Evolutionary conservation across 2,329 filamentous ascomycete genomes (phyloP).

Genomic region (Chaetoscypha palmicola): DNA sequence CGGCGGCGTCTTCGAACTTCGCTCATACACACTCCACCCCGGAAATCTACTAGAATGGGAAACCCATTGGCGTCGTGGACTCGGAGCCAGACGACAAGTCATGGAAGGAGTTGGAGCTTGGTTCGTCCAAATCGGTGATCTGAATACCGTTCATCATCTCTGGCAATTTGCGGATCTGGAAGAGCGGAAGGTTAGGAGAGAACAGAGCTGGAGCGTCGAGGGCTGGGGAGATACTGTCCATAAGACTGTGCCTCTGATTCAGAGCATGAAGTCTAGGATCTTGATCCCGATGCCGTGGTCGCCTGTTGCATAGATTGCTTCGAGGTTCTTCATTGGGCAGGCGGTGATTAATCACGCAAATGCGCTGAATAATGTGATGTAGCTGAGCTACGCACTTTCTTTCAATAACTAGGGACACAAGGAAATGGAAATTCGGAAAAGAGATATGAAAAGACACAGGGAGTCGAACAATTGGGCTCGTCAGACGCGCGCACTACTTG

Average conservation of each 20-base stretch:
- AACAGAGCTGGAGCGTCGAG: constrained; percentile 91
- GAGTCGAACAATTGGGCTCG: too few relatives aligned
- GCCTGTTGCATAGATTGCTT: constrained; percentile 69
- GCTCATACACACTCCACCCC: constrained; percentile 92
- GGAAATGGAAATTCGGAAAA: too few relatives aligned
- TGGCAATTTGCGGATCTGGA: constrained; percentile 98
- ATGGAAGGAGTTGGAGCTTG: constrained; percentile 98
- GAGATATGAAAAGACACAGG: too few relatives aligned
- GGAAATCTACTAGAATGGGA: constrained; percentile 98
- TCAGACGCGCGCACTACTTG: too few relatives aligned
- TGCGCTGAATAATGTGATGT: too few relatives aligned
- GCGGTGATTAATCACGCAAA: too few relatives aligned
- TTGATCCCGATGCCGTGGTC: constrained; percentile 96
- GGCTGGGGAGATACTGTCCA: constrained; percentile 97
- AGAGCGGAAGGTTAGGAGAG: constrained; percentile 80
- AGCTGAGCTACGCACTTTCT: too few relatives aligned
- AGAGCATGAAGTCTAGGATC: constrained; percentile 91
- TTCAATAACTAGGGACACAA: too few relatives aligned
- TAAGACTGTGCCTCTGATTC: constrained; percentile 95
- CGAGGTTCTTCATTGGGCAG: too few relatives aligned
- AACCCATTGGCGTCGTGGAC: constrained; percentile 90
- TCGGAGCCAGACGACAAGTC: constrained; percentile 85
- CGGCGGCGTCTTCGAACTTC: constrained; percentile 89
- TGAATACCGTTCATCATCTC: constrained; percentile 95
- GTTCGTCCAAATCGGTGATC: constrained; percentile 96